These are phyloP conservation scores for Gyrodon lividus DNA, from an alignment of 768 basidiomycete genomes.

Conservation along the genomic window DNA sequence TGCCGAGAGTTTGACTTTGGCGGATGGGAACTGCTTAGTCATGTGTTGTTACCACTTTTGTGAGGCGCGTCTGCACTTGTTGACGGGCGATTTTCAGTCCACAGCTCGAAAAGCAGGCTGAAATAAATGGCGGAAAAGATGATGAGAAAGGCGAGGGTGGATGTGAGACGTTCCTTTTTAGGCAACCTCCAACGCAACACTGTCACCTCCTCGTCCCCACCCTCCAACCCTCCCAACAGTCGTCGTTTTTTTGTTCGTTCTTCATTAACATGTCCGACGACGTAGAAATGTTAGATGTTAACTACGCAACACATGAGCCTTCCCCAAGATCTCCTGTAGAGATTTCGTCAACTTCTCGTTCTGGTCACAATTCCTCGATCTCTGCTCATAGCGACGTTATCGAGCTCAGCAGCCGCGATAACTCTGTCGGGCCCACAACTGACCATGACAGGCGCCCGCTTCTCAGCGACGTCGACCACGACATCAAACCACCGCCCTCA, in stretches of 20 bases:
- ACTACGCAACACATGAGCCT: background rate
- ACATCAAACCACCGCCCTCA: constrained; percentile 28
- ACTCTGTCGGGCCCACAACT: constrained; percentile 20
- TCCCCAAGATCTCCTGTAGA: constrained; percentile 7
- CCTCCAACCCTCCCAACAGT: constrained; percentile 14
- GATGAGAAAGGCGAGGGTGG: constrained; percentile 27
- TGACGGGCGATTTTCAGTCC: constrained; percentile 22
- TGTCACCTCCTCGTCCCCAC: constrained; percentile 27
- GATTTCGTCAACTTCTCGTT: constrained; percentile 9
- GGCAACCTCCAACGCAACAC: constrained; percentile 34
- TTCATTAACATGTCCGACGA: constrained; percentile 23
- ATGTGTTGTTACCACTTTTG: constrained; percentile 6
- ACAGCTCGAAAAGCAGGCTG: constrained; percentile 20
- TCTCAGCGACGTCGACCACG: constrained; percentile 18
- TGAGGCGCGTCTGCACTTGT: constrained; percentile 1
- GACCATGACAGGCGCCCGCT: constrained; percentile 11
- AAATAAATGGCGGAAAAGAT: constrained; percentile 28
- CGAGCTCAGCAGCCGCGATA: constrained; percentile 31
- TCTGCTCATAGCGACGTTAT: constrained; percentile 25
- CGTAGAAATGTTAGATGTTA: constrained; percentile 28
- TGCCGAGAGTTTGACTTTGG: background rate
- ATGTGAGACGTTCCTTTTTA: constrained; percentile 38
- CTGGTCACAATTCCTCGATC: constrained; percentile 17
- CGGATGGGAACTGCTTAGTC: constrained; percentile 27
- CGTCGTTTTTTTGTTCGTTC: background rate